Evolutionary conservation across 163 green algal genomes (phyloP).

Genomic region (Picocystis sp.): DNA sequence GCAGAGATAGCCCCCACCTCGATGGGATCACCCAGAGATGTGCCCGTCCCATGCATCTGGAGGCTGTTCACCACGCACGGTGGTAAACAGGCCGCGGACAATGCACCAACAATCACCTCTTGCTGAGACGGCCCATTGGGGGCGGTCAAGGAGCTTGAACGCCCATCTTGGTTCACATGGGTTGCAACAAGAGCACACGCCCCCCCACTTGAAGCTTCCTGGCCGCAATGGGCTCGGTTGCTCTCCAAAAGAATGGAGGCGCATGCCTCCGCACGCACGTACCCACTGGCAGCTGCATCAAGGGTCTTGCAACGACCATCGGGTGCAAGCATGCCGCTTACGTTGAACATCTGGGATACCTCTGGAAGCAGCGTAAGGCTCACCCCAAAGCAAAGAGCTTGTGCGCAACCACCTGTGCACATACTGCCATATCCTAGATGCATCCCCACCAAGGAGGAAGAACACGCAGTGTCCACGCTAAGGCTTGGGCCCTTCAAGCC

Average conservation of each 20-base stretch:
- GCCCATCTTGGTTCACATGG: slow-evolving; percentile 24
- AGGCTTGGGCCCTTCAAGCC: neutral
- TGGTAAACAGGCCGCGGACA: slow-evolving; percentile 12
- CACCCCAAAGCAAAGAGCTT: slow-evolving; percentile 9
- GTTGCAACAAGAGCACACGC: slow-evolving; percentile 8
- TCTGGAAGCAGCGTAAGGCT: slow-evolving; percentile 21
- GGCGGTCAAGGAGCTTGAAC: neutral
- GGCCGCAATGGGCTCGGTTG: neutral
- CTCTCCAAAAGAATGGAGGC: neutral
- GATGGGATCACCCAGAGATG: slow-evolving; percentile 2
- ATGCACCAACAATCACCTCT: neutral
- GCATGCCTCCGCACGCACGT: slow-evolving; percentile 28
- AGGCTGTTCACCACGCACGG: neutral
- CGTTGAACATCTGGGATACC: slow-evolving; percentile 13
- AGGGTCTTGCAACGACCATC: slow-evolving; percentile 23
- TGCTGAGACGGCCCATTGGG: neutral
- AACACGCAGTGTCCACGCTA: neutral
- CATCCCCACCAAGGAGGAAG: slow-evolving; percentile 26
- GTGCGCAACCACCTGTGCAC: slow-evolving; percentile 18
- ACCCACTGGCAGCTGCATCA: slow-evolving; percentile 27
- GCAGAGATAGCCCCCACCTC: neutral
- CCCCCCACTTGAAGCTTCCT: no score
- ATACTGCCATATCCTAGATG: slow-evolving; percentile 23
- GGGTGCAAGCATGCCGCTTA: slow-evolving; percentile 23
- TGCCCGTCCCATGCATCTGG: slow-evolving; percentile 1